Evolutionary conservation across 768 basidiomycete species (phyloP), one percentile per base, ranked within the genome.

Genomic region (Mycena maculata): DNA sequence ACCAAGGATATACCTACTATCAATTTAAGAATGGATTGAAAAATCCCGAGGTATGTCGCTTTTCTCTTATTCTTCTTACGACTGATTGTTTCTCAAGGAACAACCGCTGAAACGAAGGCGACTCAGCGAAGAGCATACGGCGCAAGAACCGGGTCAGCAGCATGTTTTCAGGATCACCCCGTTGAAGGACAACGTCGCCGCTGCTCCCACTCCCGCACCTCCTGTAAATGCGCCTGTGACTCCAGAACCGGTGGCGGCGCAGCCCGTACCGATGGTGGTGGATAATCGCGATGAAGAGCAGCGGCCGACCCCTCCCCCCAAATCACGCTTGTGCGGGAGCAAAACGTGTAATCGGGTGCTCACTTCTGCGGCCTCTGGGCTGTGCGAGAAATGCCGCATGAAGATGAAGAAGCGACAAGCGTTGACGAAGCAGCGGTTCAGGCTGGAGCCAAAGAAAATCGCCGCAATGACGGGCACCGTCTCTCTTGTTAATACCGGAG

Each of bases 381-480:
- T 76, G 38, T 88, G 86, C 65, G 80, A 80, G 16, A 81, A 79
- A 47, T 87, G 86, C 69, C 80, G 78, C 65, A 45, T 73, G 30
- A 78, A 80, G 41, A 75, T 87, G 60, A 87, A 83, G 80, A 84
- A 80, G 69, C 80, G 78, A 22, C 80, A 82, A 69, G 80, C 75
- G 39, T 80, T 79, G 75, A 77, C 80, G 53, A 86, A 83, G 73
- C 77, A 81, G 53, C 77, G 82, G 38, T 82, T 81, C 63, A 84
- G 79, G 67, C 79, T 88, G 3, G 83, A 83, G 66, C 83, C 84
- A 39, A 72, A 71, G 55, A 80, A 78, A 56, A 48, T 67, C 9
- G 25, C 39, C 28, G 47, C 25, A 18, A 20, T 30, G 39, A 42
- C 28, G 12, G 44, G 42, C 10, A 39, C 25, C 18, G 33, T 39